Percentiles rank a stretch among this genome's conserved stretches.
Evolutionary conservation across 257 asterid genomes (phyloP).

Genomic region (Nicotiana noctiflora): DNA sequence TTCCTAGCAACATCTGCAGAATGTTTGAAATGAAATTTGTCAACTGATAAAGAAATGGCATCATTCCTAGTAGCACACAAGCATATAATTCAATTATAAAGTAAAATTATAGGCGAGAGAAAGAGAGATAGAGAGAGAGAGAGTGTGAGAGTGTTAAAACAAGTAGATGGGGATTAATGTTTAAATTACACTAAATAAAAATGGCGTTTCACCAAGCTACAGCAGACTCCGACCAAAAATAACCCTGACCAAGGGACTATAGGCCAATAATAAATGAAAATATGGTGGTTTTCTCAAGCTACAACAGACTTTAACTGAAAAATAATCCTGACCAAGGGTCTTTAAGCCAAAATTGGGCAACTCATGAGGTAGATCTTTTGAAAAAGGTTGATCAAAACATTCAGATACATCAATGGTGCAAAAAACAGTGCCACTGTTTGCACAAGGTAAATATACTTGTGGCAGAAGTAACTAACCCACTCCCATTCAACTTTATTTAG

Average conservation of each 20-base stretch:
- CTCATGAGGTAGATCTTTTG: not conserved
- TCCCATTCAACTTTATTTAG: not conserved
- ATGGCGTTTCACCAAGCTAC: not conserved
- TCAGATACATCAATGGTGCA: not conserved
- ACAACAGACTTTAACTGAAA: not conserved
- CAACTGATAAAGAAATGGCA: not conserved
- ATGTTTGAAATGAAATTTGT: not conserved
- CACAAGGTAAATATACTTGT: not conserved
- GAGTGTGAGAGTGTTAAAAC: not conserved
- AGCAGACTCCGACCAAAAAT: not conserved
- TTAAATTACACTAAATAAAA: not conserved
- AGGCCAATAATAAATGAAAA: not conserved
- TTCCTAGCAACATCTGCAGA: slow-evolving; percentile 59
- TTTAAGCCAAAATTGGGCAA: not conserved
- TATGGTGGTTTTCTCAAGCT: not conserved
- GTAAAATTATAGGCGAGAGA: not conserved
- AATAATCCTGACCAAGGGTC: not conserved
- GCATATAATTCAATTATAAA: not conserved
- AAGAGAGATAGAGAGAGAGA: not conserved
- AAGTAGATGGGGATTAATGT: not conserved
- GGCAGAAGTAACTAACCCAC: not conserved
- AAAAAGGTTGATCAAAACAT: not conserved
- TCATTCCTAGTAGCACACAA: not conserved
- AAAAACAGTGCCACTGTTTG: not conserved
- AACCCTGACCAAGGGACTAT: not conserved